Evolutionary conservation across 331 rosid genomes (phyloP), one percentile per base, ranked within the genome.

Genomic region (Malus hybrid): DNA sequence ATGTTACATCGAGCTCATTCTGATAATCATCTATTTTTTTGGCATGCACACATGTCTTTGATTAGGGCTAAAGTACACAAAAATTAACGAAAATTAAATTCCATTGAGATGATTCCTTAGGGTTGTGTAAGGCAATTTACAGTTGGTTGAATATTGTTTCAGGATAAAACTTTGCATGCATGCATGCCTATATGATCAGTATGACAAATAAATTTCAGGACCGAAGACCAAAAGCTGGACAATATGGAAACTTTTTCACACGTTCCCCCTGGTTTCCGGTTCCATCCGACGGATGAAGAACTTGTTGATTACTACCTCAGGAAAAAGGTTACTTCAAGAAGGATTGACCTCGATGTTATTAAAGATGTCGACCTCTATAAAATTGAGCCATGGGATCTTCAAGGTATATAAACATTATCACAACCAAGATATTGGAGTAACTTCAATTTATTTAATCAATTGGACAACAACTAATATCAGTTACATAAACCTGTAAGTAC

Each of bases 371-470:
- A 93, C 75, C 98, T 93, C 81, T 93, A 93, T 76, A 91, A 83
- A 83, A 93, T 93, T 60, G 98, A 93, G 80, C 98, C 97, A 11
- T 91, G 98, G 98, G 98, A 93, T 85, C 98, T 93, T 69, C 90
- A 91, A 91, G 98, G 98, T 93, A 86, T 69, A 20, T 15, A 34
- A 16, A 53, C 33, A 55, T 19, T 19, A 29, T 28, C 42, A 56
- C 26, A 55, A 55, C 4, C 61, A 55, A 20, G 7, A 55, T 55
- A 19, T 55, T 3, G 61, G 26, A 55, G 26, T 7, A 12, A 19
- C 24, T 58, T 22, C 32, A 58, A 26, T 2, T 53, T 53, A 11
- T 55, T 11, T 56, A 16, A 6, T 55, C 16, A 6, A 1, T 20
- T 28, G 7, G 19, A 26, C 55, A 42, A 2, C 20, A 14, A 42